phyloP scores from a whole-genome alignment of 805 yeast species.

The Kurtzmaniella fragi region DNA sequence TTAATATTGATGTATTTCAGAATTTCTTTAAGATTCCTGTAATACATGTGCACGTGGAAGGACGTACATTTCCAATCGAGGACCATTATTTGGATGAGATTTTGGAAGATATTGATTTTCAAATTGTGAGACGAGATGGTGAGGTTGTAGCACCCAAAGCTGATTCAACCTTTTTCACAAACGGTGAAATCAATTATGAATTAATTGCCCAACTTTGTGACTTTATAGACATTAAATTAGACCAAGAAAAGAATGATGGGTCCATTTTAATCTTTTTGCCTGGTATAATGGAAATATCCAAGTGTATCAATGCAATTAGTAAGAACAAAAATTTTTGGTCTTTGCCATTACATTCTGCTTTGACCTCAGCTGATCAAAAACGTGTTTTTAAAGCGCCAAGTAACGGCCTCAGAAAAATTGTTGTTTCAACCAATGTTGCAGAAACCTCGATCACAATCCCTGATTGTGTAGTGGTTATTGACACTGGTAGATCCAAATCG shows the following conservation, averaged over 20 bases:
- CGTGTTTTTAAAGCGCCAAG: constrained; percentile 56
- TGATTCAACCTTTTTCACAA: constrained; percentile 58
- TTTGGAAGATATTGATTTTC: constrained; percentile 52
- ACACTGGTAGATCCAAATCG: constrained; percentile 79
- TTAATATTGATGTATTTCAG: constrained; percentile 62
- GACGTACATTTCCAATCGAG: constrained; percentile 87
- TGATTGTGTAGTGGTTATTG: constrained; percentile 89
- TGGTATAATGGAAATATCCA: constrained; percentile 83
- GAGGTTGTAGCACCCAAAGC: constrained; percentile 52
- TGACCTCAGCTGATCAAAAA: constrained; percentile 77
- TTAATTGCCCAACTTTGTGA: constrained; percentile 54
- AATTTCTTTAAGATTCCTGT: constrained; percentile 52
- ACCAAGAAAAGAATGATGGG: constrained; percentile 43
- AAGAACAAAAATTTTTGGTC: constrained; percentile 19
- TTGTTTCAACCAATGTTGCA: constrained; percentile 90
- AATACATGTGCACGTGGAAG: constrained; percentile 79
- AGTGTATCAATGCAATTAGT: constrained; percentile 44
- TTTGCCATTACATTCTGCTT: constrained; percentile 87
- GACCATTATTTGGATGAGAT: constrained; percentile 72
- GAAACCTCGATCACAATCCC: constrained; percentile 96
- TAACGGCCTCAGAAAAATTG: constrained; percentile 60
- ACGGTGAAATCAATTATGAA: constrained; percentile 72
- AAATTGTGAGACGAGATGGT: constrained; percentile 36
- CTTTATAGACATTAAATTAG: constrained; percentile 47
- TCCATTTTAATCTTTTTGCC: constrained; percentile 84